Percentiles rank a stretch among this genome's conserved stretches.
Evolutionary conservation across 73 alveolate genomes (phyloP).

Genomic region (Tetrahymena borealis): DNA sequence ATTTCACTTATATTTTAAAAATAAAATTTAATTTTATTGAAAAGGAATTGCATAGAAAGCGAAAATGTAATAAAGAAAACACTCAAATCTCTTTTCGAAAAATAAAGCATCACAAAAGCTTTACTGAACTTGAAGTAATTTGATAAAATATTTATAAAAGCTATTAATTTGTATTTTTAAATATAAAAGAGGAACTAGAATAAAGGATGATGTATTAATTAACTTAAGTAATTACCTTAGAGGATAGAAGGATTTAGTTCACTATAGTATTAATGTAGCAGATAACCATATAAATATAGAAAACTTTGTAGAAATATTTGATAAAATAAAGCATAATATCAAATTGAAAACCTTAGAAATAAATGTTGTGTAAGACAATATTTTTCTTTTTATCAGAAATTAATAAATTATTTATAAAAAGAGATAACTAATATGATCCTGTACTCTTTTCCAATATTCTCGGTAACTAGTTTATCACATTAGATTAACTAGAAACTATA

Average conservation of each 20-base stretch:
- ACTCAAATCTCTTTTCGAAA: neutral
- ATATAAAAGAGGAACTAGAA: neutral
- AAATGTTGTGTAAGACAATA: neutral
- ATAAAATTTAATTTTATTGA: neutral
- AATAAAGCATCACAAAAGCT: neutral
- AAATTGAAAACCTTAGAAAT: neutral
- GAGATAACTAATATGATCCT: neutral
- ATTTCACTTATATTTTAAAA: neutral
- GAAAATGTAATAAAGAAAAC: neutral
- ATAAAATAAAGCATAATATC: neutral
- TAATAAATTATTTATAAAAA: neutral
- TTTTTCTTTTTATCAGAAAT: neutral
- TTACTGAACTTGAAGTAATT: neutral
- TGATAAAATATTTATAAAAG: neutral
- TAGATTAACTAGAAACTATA: neutral
- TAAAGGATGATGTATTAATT: neutral
- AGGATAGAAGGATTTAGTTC: neutral
- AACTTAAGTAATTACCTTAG: neutral
- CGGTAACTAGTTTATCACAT: neutral
- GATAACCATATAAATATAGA: neutral
- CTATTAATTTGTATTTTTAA: neutral
- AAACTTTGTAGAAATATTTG: neutral
- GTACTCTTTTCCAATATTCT: neutral
- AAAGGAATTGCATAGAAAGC: neutral
- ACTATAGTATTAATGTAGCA: neutral